Conservation (phyloP, 2,329 filamentous ascomycete genomes). For the Aspergillus udagawae region DNA sequence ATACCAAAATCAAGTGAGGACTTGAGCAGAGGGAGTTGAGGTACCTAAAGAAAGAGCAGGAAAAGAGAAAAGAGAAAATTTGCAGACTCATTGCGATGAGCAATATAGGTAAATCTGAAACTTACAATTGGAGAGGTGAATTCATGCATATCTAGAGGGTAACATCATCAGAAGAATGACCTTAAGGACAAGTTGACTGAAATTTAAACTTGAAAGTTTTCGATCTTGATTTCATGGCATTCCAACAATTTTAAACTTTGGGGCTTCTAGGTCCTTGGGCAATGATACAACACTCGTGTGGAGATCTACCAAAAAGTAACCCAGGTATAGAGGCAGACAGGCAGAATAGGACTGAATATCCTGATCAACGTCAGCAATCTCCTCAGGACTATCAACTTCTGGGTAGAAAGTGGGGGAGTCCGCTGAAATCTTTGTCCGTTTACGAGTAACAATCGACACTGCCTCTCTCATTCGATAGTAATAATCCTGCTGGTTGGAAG, state of each 20-base stretch:
- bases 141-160: not conserved
- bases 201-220: not conserved
- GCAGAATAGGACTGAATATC: not conserved
- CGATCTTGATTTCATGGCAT: not conserved
- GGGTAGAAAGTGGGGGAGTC: not conserved
- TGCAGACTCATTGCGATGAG: too few relatives aligned
- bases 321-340: not conserved
- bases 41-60: too few relatives aligned
- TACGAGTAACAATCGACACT: not conserved
- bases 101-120: too few relatives aligned
- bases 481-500: too few relatives aligned
- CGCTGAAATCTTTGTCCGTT: not conserved
- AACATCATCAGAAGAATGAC: too few relatives aligned
- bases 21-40: too few relatives aligned
- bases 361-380: not conserved
- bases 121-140: not conserved
- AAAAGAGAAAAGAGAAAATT: too few relatives aligned
- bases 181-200: not conserved
- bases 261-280: not conserved
- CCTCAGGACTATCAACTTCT: not conserved
- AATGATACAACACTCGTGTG: too few relatives aligned
- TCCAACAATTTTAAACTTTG: slow-evolving; percentile 1
- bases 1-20: not conserved
- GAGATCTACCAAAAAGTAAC: not conserved
- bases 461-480: too few relatives aligned